Evolutionary conservation across 2,329 filamentous ascomycete genomes (phyloP).

Genomic region (Beauveria sp.): DNA sequence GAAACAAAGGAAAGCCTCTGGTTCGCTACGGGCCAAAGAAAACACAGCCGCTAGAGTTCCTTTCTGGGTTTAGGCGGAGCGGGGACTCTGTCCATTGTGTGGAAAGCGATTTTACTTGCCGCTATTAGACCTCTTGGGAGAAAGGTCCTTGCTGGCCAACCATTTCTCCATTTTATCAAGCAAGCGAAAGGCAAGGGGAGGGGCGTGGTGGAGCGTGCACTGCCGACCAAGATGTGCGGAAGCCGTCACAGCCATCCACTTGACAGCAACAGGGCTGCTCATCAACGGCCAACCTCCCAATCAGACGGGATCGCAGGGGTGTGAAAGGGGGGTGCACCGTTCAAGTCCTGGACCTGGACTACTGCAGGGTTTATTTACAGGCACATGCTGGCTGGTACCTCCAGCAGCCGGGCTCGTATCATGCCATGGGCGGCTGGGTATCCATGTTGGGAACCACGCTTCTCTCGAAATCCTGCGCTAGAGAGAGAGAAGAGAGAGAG

Average conservation of each 20-base stretch:
- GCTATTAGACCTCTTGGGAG: background rate
- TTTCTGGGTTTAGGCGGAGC: background rate
- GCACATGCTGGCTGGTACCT: background rate
- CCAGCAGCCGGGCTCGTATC: constrained; percentile 7
- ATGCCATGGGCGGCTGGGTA: constrained; percentile 6
- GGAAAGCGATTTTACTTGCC: background rate
- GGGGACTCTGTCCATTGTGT: background rate
- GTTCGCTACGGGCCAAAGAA: background rate
- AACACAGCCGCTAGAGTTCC: background rate
- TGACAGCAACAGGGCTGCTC: too few species aligned
- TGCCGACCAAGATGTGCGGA: too few species aligned
- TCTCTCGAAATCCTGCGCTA: background rate
- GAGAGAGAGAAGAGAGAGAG: background rate
- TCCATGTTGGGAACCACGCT: constrained; percentile 1
- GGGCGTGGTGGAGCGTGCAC: background rate
- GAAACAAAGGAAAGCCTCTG: background rate
- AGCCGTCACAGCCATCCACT: background rate
- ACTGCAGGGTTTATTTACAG: background rate
- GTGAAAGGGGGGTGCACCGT: background rate
- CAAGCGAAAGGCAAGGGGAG: background rate
- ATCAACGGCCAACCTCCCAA: constrained; percentile 1
- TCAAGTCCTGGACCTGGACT: too few species aligned
- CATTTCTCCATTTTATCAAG: background rate
- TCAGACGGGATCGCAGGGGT: constrained; percentile 6
- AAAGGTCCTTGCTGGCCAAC: background rate